phyloP scores from a whole-genome alignment of 2,329 filamentous ascomycete genomes.

The Xylariaceae sp. region DNA sequence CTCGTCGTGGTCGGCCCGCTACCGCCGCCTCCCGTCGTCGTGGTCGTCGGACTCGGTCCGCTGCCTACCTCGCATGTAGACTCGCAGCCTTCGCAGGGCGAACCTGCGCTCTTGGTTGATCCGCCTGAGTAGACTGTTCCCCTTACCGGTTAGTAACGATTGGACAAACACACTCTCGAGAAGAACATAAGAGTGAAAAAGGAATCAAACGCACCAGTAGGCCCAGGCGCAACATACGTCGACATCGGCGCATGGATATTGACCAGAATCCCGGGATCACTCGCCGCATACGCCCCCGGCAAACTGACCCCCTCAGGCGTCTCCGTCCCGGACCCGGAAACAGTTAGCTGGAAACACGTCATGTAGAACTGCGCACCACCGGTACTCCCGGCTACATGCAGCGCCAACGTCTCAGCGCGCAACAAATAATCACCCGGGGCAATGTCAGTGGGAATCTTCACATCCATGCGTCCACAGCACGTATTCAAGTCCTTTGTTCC shows the following conservation, averaged over 20 bases:
- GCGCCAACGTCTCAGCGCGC: slow-evolving; percentile 41
- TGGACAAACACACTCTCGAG: too few species aligned
- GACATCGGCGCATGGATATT: slow-evolving; percentile 32
- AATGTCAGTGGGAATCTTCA: slow-evolving; percentile 36
- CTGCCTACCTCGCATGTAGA: slow-evolving; percentile 24
- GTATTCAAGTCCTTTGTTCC: slow-evolving; percentile 40
- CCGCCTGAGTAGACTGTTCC: slow-evolving; percentile 21
- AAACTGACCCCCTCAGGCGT: slow-evolving; percentile 30
- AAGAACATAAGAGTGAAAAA: too few species aligned
- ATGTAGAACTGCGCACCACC: slow-evolving; percentile 32
- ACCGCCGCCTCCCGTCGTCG: slow-evolving; percentile 2
- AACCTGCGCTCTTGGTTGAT: slow-evolving; percentile 26
- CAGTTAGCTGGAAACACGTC: slow-evolving; percentile 30
- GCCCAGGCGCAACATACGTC: slow-evolving; percentile 30
- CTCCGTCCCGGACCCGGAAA: slow-evolving; percentile 28
- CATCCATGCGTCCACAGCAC: slow-evolving; percentile 38
- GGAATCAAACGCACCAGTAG: slow-evolving; percentile 19
- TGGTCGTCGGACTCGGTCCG: slow-evolving; percentile 13
- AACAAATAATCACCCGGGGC: slow-evolving; percentile 42
- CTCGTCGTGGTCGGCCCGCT: slow-evolving; percentile 1
- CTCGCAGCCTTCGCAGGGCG: slow-evolving; percentile 26
- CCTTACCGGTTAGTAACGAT: background rate
- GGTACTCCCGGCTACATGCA: slow-evolving; percentile 35
- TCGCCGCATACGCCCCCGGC: slow-evolving; percentile 31
- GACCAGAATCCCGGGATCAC: slow-evolving; percentile 29